A percentile compares a stretch with the other conserved stretches of the same genome.
These are phyloP conservation scores for Byssochlamys sp. DNA, from an alignment of 2,329 filamentous ascomycete genomes.

Conservation along the genomic window DNA sequence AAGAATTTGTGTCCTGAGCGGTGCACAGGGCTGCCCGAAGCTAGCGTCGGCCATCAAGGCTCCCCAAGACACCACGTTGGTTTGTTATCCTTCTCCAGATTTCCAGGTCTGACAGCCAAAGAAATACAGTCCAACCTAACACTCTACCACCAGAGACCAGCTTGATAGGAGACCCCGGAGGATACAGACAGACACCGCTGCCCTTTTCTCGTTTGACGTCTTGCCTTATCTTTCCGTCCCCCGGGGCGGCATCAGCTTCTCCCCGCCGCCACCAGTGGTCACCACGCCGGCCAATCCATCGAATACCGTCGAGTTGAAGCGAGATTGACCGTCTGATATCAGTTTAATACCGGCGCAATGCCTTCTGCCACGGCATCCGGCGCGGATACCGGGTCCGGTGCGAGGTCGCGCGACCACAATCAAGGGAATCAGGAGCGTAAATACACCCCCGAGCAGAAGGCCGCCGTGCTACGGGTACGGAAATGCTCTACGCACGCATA, in stretches of 20 bases:
- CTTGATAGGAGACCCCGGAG: neutral
- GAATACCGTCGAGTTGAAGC: neutral
- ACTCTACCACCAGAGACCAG: neutral
- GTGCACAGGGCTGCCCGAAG: constrained; percentile 1
- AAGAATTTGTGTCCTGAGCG: neutral
- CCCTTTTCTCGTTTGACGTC: neutral
- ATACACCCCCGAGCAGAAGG: constrained; percentile 82
- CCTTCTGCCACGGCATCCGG: constrained; percentile 39
- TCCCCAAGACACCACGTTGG: constrained; percentile 19
- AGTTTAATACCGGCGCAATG: constrained; percentile 16
- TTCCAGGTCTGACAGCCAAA: neutral
- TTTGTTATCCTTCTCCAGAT: constrained; percentile 6
- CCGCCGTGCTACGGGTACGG: constrained; percentile 79
- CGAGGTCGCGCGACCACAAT: constrained; percentile 39
- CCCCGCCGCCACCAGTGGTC: neutral
- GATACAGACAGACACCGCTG: neutral
- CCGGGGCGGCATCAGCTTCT: neutral
- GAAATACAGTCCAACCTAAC: constrained; percentile 3
- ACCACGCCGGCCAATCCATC: neutral
- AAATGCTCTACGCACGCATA: constrained; percentile 77
- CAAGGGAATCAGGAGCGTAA: constrained; percentile 46
- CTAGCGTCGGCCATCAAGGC: constrained; percentile 12
- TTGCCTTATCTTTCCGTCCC: neutral
- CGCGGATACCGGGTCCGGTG: constrained; percentile 28
- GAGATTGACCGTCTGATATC: neutral